Base-by-base conservation (phyloP, 257 asterid genomes). In the Orobanche coerulescens region DNA sequence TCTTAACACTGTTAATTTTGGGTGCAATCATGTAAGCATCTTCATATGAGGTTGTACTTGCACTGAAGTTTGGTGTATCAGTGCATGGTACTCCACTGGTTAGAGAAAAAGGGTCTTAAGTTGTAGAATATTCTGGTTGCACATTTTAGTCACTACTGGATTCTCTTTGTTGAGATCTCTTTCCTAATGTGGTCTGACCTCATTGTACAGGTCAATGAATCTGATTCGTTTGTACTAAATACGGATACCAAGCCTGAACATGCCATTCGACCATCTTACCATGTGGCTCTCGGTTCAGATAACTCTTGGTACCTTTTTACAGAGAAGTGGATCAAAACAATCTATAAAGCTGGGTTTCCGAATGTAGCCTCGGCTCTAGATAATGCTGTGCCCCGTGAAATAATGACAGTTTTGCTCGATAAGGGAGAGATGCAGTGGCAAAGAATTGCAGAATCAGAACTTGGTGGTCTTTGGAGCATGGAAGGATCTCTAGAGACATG, bases 221-320 rank as follows among this genome's bases (percentile, higher is more conserved):
- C 84, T 61, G 95, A 86, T 62, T 49, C 75, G 49, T 88, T 88
- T 74, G 80, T 83, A n/a, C 58, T 81, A 58, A 70, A 71, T 48
- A 74, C 59, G 61, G 80, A 73, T 56, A 22, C 36, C 36, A 71
- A 70, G 44, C 53, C 76, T 55, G 79, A 69, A 60, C 68, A 72
- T 63, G 73, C 74, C 54, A 64, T 64, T 22, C 64, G 71, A 68
- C 95, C 84, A 64, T 86, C 91, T 46, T 93, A 88, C 77, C 88
- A 93, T 53, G 83, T 89, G 65, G 97, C 97, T 59, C 92, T 93
- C 24, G 87, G 98, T 76, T 93, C 98, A 54, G 98, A 93, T 77
- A 93, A 93, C 70, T 88, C 97, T 23, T 93, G 98, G 98, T 86
- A 88, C 77, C 94, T 93, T 77, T 93, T 93, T 74, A 93, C 98